Evolutionary conservation across 1,139 yeast genomes (phyloP), one percentile per base, ranked within the genome.

Genomic region (Dujonia santamariae): DNA sequence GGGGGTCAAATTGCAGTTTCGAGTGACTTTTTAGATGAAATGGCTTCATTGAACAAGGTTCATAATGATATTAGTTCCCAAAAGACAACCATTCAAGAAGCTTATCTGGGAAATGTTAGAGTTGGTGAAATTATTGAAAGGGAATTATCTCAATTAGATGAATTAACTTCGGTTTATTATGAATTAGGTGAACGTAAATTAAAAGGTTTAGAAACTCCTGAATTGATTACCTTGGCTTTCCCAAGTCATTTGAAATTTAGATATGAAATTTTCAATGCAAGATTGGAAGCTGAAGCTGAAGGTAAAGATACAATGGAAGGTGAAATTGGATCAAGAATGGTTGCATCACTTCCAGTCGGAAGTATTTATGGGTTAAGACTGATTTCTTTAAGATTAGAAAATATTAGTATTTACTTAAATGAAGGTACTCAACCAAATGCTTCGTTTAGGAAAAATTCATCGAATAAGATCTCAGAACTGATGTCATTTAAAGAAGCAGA

Each of bases 1-100:
- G 99, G 99, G 38, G 98, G 98, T n/a, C 97, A 92, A 57, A 86
- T 90, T 28, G 80, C 95, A 0, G 72, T 90, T 35, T 84, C 95
- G 48, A 73, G 82, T 3, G 97, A 90, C 55, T 86, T 87, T 49
- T 65, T 84, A 47, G 73, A 75, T 31, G 96, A 86, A 51, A 74
- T 87, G 52, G 71, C 70, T 34, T 71, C 78, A 36, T 72, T 86
- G 31, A 68, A 73, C 48, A 61, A 61, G 14, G 68, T 75, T 11
- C 87, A 80, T 46, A 63, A 68, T 11, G 62, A 65, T 33, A 71
- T 75, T 14, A 54, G 58, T 12, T 58, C 60, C 0, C 71, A 71
- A 7, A 63, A 63, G 15, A 46, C 51, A 5, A 51, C 70, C 1
- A 40, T 76, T 9, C 56, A 54, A 14, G 80, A 80, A 8, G 87